Base-by-base conservation (phyloP, 495 filamentous ascomycete species). In the Apodospora peruviana region DNA sequence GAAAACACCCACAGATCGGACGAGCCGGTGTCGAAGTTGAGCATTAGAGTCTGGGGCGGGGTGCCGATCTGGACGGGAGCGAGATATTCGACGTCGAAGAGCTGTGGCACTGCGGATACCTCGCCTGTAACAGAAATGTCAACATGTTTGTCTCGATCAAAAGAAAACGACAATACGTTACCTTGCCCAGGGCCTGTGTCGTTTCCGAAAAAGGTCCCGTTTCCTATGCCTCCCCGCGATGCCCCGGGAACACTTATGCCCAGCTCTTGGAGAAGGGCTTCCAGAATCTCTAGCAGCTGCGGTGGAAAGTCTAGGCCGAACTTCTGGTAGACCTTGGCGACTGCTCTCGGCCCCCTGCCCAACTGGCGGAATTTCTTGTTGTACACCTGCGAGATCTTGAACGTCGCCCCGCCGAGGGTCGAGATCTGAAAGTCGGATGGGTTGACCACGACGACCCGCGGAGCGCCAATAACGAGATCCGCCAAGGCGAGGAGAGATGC, bases 21-120 rank as follows among this genome's bases (percentile, higher is more conserved):
- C 27, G 83, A 87, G 8, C 85, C 87, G 21, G 86, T 88, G 66
- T 91, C 87, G 45, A 89, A 87, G 60, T 88, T 79, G 40, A 90
- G 67, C 32, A 67, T 83, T 53, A 90, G 56, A 3, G 67, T 82
- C 72, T 90, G 85, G 7, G 76, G 71, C 20, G 87, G 87, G 4
- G 82, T 86, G 7, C 87, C 87, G 59, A 90, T 87, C 18, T 71
- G 57, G 21, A 90, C 82, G 12, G 76, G 72, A 17, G 73, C 80
- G 17, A 90, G 71, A 53, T 87, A 89, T 64, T 80, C 62, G 18
- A 78, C 72, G 57, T 90, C 86, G 55, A 86, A 84, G 65, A 80
- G 55, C 21, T 67, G 57, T 0, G 70, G 70, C 10, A 42, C 52
- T 8, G 69, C 64, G 17, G 56, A 50, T 9, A 71, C 70, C 57